Conservation (phyloP, 306 rosid genomes). For the Quercus rubra region DNA sequence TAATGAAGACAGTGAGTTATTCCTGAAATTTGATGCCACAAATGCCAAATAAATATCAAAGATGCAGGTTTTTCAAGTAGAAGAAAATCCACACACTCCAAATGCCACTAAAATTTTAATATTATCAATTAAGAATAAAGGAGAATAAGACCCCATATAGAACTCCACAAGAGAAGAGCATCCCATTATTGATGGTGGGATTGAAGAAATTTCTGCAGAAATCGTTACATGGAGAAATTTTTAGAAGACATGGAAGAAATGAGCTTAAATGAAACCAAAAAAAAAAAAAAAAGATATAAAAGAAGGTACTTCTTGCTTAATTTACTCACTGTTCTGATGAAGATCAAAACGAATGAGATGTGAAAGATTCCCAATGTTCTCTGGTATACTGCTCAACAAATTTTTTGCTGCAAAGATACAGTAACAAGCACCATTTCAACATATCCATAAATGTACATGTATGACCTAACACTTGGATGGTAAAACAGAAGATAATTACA, state of each 20-base stretch:
- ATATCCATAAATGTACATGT: constrained; percentile 8
- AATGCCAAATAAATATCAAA: constrained; percentile 19
- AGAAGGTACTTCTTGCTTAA: constrained; percentile 7
- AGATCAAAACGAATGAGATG: constrained; percentile 79
- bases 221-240: constrained; percentile 12
- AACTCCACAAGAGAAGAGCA: constrained; percentile 78
- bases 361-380: constrained; percentile 71
- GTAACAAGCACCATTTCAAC: constrained; percentile 19
- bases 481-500: constrained; percentile 41
- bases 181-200: constrained; percentile 70
- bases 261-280: not conserved
- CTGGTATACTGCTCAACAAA: constrained; percentile 61
- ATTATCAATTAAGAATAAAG: constrained; percentile 30
- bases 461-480: constrained; percentile 4
- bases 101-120: constrained; percentile 22
- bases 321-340: constrained; percentile 80
- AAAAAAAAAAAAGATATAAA: not conserved
- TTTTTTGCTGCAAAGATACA: constrained; percentile 70
- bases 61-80: constrained; percentile 14
- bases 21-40: constrained; percentile 45
- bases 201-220: constrained; percentile 69
- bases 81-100: constrained; percentile 17
- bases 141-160: constrained; percentile 69
- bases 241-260: constrained; percentile 16
- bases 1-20: constrained; percentile 58